A percentile compares a stretch with the other conserved stretches of the same genome.
These are phyloP conservation scores for Daldinia caldariorum DNA, from an alignment of 495 filamentous ascomycete genomes.

Conservation along the genomic window DNA sequence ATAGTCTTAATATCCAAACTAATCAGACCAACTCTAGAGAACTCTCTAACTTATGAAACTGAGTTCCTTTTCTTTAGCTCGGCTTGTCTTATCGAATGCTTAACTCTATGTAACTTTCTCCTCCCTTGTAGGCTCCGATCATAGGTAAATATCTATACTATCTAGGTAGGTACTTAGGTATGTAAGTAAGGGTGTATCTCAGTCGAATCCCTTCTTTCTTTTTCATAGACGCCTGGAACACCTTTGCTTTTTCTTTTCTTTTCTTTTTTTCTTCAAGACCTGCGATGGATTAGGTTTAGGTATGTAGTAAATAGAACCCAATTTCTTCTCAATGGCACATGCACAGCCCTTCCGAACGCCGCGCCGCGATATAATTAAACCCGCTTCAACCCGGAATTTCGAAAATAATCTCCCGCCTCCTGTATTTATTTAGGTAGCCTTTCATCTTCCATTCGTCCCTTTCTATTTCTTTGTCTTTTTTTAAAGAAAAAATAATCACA, in stretches of 20 bases:
- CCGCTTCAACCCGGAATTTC: neutral
- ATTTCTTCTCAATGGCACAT: neutral
- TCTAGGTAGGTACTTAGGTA: too few relatives aligned
- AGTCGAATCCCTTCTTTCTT: slow-evolving; percentile 4
- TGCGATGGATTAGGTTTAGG: slow-evolving; percentile 4
- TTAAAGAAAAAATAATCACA: too few relatives aligned
- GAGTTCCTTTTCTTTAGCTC: slow-evolving; percentile 1
- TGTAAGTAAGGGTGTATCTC: neutral
- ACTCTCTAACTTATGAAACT: neutral
- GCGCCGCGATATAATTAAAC: slow-evolving; percentile 7
- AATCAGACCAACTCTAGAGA: neutral
- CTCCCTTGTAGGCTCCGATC: neutral
- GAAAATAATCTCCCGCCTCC: neutral
- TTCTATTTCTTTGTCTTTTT: neutral
- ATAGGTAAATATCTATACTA: neutral
- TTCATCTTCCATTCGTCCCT: neutral
- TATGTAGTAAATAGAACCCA: neutral
- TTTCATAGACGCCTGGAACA: slow-evolving; percentile 15
- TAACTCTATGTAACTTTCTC: neutral
- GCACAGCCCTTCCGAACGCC: slow-evolving; percentile 3
- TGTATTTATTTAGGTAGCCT: too few relatives aligned
- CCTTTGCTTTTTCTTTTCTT: slow-evolving; percentile 11
- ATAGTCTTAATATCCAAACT: slow-evolving; percentile 11
- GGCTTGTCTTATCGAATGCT: slow-evolving; percentile 8
- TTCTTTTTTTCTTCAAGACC: neutral